Conservation (phyloP, 148 eudicot species). For the Cornus suecica region DNA sequence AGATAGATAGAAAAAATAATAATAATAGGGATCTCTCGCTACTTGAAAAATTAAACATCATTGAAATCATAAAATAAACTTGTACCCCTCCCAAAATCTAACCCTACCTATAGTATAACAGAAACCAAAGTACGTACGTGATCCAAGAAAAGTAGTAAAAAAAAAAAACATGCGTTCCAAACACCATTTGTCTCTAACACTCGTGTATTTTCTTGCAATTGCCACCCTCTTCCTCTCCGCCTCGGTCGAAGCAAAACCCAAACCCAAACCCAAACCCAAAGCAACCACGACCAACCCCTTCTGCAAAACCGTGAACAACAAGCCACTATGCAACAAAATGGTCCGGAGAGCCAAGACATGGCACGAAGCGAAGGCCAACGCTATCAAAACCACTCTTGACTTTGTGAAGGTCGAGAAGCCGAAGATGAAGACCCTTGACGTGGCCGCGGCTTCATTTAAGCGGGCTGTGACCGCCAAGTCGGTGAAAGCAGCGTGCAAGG, state of each 20-base stretch:
- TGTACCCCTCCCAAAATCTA: too few species aligned
- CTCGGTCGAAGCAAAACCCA: not conserved
- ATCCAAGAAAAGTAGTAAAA: too few species aligned
- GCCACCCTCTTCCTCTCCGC: not conserved
- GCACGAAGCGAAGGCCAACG: not conserved
- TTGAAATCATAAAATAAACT: too few species aligned
- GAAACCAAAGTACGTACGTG: not conserved
- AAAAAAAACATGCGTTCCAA: not conserved
- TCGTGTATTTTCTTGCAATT: not conserved
- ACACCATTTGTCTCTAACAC: not conserved
- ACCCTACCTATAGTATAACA: too few species aligned
- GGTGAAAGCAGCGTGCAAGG: not conserved
- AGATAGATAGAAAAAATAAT: too few species aligned
- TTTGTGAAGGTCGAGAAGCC: not conserved
- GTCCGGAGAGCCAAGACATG: not conserved
- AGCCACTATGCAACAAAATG: not conserved
- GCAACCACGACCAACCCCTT: not conserved
- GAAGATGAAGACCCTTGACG: not conserved
- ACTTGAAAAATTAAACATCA: too few species aligned
- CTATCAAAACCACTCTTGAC: not conserved
- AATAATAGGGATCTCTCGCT: too few species aligned
- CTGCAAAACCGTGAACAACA: not conserved
- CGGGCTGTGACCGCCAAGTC: not conserved
- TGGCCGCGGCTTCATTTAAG: not conserved
- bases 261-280: not conserved